phyloP scores from a whole-genome alignment of 257 asterid species.

The Sherardia arvensis region DNA sequence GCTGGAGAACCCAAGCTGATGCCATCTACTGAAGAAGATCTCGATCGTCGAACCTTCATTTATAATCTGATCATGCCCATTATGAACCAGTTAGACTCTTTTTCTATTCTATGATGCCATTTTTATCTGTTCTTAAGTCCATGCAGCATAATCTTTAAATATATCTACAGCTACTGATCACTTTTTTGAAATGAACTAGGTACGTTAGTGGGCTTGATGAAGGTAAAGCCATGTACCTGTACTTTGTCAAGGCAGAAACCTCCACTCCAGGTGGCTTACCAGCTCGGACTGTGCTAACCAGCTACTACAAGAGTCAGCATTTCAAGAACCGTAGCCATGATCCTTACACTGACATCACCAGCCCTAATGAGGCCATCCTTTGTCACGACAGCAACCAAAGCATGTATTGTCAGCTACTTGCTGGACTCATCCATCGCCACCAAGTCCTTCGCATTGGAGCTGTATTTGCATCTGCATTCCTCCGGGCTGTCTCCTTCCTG shows the following conservation, averaged over 20 bases:
- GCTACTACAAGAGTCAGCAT: constrained; percentile 68
- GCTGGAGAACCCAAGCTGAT: constrained; percentile 76
- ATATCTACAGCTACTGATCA: neutral
- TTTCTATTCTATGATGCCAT: neutral
- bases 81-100: constrained; percentile 40
- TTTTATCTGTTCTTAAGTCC: neutral
- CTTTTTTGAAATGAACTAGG: constrained; percentile 17
- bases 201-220: constrained; percentile 43
- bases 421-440: constrained; percentile 63
- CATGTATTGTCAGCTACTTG: constrained; percentile 77
- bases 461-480: constrained; percentile 73
- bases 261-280: constrained; percentile 66
- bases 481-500: constrained; percentile 67
- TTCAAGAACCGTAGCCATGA: constrained; percentile 51
- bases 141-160: neutral
- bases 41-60: constrained; percentile 62
- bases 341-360: constrained; percentile 54
- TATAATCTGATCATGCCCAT: constrained; percentile 78
- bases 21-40: constrained; percentile 71
- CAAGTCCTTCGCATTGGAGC: constrained; percentile 78
- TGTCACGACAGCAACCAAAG: constrained; percentile 65
- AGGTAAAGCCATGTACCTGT: constrained; percentile 77
- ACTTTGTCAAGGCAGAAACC: constrained; percentile 68
- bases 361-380: constrained; percentile 60
- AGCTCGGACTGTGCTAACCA: constrained; percentile 65